Evolutionary conservation across 768 basidiomycete species (phyloP).

Genomic region (Dictyophora rubrovolvata): DNA sequence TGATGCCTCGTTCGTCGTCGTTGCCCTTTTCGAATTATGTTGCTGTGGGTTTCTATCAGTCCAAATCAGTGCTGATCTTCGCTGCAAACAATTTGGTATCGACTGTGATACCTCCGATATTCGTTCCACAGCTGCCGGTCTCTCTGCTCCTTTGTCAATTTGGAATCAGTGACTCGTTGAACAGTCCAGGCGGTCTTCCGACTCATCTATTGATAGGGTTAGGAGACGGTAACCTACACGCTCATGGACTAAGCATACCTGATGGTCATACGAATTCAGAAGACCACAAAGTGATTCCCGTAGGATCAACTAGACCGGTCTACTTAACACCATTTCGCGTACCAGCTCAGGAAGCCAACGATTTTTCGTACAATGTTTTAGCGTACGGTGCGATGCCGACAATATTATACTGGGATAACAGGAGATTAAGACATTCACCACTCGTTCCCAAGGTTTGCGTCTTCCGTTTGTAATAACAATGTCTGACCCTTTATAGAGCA

Average conservation of each 20-base stretch:
- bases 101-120: slow-evolving; percentile 25
- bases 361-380: slow-evolving; percentile 48
- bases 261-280: slow-evolving; percentile 18
- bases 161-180: slow-evolving; percentile 24
- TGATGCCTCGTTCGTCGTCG: slow-evolving; percentile 41
- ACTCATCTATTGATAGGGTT: slow-evolving; percentile 61
- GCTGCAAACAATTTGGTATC: slow-evolving; percentile 14
- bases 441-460: slow-evolving; percentile 54
- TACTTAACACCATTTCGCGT: slow-evolving; percentile 40
- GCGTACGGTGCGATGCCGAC: slow-evolving; percentile 64
- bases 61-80: slow-evolving; percentile 52
- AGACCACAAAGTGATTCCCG: slow-evolving; percentile 48
- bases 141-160: slow-evolving; percentile 52
- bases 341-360: slow-evolving; percentile 18
- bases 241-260: slow-evolving; percentile 37
- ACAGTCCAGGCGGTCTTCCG: slow-evolving; percentile 29
- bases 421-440: slow-evolving; percentile 55
- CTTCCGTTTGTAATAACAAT: background rate
- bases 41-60: slow-evolving; percentile 70
- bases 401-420: slow-evolving; percentile 58
- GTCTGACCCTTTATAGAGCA: slow-evolving; percentile 29
- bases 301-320: slow-evolving; percentile 57
- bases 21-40: slow-evolving; percentile 39
- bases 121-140: slow-evolving; percentile 35
- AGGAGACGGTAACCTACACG: slow-evolving; percentile 61